A percentile compares a stretch with the other conserved stretches of the same genome.
These are phyloP conservation scores for Datisca glomerata DNA, from an alignment of 306 rosid genomes.

Conservation along the genomic window DNA sequence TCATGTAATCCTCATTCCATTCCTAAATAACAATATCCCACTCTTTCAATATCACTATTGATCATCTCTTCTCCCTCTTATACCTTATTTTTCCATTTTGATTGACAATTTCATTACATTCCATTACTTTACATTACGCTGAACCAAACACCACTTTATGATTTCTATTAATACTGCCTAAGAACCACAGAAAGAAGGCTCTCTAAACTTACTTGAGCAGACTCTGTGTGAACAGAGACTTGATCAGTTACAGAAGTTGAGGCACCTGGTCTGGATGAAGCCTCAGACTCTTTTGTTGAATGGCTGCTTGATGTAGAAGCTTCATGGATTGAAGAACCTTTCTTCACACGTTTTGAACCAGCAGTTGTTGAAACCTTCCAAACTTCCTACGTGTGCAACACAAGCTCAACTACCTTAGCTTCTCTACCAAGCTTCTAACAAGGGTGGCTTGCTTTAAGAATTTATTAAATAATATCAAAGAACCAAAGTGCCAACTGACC, in stretches of 20 bases:
- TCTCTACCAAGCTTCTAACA: too few relatives aligned
- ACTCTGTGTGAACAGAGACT: conserved; percentile 36
- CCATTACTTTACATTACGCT: too few relatives aligned
- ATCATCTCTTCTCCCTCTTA: too few relatives aligned
- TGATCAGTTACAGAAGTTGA: conserved; percentile 38
- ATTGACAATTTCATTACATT: too few relatives aligned
- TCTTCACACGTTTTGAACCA: conserved; percentile 86
- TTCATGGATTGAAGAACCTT: conserved; percentile 46
- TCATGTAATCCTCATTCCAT: too few relatives aligned
- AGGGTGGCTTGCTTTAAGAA: conserved; percentile 4
- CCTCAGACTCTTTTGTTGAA: conserved; percentile 55
- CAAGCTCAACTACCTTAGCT: too few relatives aligned
- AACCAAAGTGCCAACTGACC: conserved; percentile 36
- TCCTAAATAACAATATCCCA: too few relatives aligned
- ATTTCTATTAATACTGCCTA: too few relatives aligned
- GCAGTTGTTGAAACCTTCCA: conserved; percentile 98
- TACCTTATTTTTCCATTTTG: too few relatives aligned
- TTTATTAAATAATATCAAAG: conserved; percentile 9
- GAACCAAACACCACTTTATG: too few relatives aligned
- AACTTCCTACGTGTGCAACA: conserved; percentile 51
- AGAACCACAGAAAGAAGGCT: too few relatives aligned
- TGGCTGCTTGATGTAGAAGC: conserved; percentile 49
- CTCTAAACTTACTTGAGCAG: conserved; percentile 51
- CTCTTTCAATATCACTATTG: too few relatives aligned
- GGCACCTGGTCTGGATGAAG: conserved; percentile 42